Evolutionary conservation across 345 rosid genomes (phyloP).

Genomic region (Citrus hindsii): DNA sequence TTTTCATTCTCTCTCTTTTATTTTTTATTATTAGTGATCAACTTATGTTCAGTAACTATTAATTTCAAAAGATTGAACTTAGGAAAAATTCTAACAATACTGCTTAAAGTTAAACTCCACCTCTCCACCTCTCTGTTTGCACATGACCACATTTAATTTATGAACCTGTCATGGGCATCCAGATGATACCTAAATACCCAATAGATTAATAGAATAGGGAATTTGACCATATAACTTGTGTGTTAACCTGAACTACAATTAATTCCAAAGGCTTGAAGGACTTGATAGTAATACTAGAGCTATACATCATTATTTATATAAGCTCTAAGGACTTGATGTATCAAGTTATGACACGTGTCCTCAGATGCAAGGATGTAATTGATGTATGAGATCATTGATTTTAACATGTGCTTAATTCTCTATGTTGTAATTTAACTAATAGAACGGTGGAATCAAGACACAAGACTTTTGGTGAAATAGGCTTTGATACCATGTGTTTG

Average conservation of each 20-base stretch:
- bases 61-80: not conserved
- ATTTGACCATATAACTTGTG: not conserved
- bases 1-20: not conserved
- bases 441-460: not conserved
- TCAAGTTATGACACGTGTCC: not conserved
- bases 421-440: not conserved
- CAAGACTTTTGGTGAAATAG: not conserved
- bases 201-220: not conserved
- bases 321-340: not conserved
- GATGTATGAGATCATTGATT: not conserved
- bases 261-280: not conserved
- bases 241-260: not conserved
- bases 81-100: not conserved
- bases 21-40: not conserved
- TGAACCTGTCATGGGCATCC: not conserved
- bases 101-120: not conserved
- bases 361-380: not conserved
- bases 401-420: not conserved
- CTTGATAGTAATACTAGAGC: not conserved
- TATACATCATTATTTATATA: not conserved
- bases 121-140: not conserved
- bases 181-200: not conserved
- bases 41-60: not conserved
- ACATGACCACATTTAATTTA: not conserved
- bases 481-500: not conserved